phyloP scores from a whole-genome alignment of 768 basidiomycete genomes.

The Boletus reticuloceps region DNA sequence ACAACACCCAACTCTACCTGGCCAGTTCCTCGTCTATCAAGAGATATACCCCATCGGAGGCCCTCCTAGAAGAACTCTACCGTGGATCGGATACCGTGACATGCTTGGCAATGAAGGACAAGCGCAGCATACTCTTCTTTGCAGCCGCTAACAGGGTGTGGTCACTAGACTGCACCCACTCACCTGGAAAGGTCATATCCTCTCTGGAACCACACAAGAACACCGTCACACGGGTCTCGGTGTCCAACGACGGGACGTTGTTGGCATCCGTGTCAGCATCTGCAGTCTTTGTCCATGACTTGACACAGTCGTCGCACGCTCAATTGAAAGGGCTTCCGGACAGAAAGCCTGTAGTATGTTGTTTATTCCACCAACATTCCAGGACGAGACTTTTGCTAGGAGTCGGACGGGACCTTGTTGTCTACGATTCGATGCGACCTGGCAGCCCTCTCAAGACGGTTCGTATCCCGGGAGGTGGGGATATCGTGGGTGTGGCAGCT shows the following conservation, averaged over 20 bases:
- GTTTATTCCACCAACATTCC: conserved; percentile 61
- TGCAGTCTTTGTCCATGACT: conserved; percentile 58
- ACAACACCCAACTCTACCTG: conserved; percentile 55
- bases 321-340: conserved; percentile 53
- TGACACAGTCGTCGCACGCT: conserved; percentile 51
- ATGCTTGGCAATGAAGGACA: conserved; percentile 34
- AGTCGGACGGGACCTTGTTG: conserved; percentile 47
- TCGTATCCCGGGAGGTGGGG: conserved; percentile 45
- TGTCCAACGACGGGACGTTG: conserved; percentile 56
- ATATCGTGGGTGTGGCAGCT: conserved; percentile 55
- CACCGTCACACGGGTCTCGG: conserved; percentile 49
- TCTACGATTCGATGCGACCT: conserved; percentile 63
- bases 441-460: conserved; percentile 55
- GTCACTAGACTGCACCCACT: conserved; percentile 46
- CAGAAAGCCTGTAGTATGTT: conserved; percentile 41
- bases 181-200: conserved; percentile 40
- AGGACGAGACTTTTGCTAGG: conserved; percentile 60
- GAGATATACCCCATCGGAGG: conserved; percentile 49
- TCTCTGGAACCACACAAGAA: conserved; percentile 53
- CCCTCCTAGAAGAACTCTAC: conserved; percentile 45
- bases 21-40: conserved; percentile 47
- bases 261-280: conserved; percentile 55
- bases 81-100: conserved; percentile 25
- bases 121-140: conserved; percentile 45
- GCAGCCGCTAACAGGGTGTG: conserved; percentile 45